Percentiles rank a stretch among this genome's conserved stretches.
phyloP scores from a whole-genome alignment of 1,139 yeast species.

The Debaryomyces sp. region DNA sequence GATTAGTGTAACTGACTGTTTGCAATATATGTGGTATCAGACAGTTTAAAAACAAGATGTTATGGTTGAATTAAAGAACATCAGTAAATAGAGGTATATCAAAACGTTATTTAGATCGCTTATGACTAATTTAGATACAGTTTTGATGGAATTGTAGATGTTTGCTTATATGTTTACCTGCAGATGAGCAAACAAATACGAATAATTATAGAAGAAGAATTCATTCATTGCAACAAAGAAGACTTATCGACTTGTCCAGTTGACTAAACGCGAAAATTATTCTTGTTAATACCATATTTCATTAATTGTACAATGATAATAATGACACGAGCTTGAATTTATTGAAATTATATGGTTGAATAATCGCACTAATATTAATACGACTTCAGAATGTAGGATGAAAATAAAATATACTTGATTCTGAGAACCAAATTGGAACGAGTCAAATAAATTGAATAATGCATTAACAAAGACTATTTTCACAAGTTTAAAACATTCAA shows the following conservation, averaged over 20 bases:
- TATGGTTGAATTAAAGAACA: neutral
- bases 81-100: neutral
- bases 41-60: neutral
- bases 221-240: neutral
- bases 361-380: neutral
- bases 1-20: no score
- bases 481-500: neutral
- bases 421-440: neutral
- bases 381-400: neutral
- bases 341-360: neutral
- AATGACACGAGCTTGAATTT: neutral
- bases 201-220: neutral
- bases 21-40: no score
- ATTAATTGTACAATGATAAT: no score
- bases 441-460: neutral
- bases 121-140: neutral
- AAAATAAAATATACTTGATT: neutral
- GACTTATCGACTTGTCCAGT: no score
- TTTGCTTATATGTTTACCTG: neutral
- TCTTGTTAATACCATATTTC: neutral
- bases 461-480: neutral
- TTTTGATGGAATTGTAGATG: neutral
- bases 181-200: no score
- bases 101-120: neutral
- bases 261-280: no score